phyloP scores from a whole-genome alignment of 2,329 filamentous ascomycete genomes.

The Graphium sp. region DNA sequence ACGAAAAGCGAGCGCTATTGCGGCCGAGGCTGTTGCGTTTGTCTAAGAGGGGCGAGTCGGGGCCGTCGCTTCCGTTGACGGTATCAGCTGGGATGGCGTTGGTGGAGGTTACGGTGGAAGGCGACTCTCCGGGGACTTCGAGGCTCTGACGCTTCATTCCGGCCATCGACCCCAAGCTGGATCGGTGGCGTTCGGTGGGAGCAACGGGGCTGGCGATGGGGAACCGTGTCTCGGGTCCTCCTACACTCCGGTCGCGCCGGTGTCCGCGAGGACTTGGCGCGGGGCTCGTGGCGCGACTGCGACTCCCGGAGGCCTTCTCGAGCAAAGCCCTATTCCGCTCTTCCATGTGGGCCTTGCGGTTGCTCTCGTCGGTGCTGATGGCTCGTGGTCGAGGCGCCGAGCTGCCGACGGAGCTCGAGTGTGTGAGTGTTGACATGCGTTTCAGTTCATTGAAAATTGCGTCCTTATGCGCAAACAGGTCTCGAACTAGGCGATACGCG shows the following conservation, averaged over 20 bases:
- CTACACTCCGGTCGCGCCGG: slow-evolving; percentile 65
- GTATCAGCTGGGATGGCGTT: slow-evolving; percentile 12
- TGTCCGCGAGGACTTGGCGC: slow-evolving; percentile 44
- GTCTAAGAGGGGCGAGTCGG: slow-evolving; percentile 19
- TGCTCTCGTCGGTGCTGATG: slow-evolving; percentile 90
- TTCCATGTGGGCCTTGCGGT: slow-evolving; percentile 84
- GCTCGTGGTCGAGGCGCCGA: slow-evolving; percentile 55
- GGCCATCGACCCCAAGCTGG: slow-evolving; percentile 30
- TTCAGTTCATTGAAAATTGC: slow-evolving; percentile 93
- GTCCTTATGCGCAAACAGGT: slow-evolving; percentile 87
- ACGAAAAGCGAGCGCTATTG: slow-evolving; percentile 32
- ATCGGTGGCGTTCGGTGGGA: slow-evolving; percentile 31
- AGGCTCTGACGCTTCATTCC: slow-evolving; percentile 50
- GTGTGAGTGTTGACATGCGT: slow-evolving; percentile 58
- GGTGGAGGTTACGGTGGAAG: slow-evolving; percentile 4
- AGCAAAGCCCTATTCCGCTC: slow-evolving; percentile 75
- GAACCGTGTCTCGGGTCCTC: slow-evolving; percentile 63
- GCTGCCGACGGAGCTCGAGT: slow-evolving; percentile 36
- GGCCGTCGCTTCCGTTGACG: slow-evolving; percentile 6
- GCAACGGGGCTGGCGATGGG: slow-evolving; percentile 56
- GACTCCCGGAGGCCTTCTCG: slow-evolving; percentile 46
- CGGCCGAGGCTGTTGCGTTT: slow-evolving; percentile 50
- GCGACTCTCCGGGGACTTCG: slow-evolving; percentile 54
- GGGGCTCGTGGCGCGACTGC: slow-evolving; percentile 51
- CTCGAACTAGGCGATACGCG: slow-evolving; percentile 74